These are phyloP conservation scores for Puccinia brachypodii DNA, from an alignment of 1,284 basidiomycete genomes.

Conservation along the genomic window DNA sequence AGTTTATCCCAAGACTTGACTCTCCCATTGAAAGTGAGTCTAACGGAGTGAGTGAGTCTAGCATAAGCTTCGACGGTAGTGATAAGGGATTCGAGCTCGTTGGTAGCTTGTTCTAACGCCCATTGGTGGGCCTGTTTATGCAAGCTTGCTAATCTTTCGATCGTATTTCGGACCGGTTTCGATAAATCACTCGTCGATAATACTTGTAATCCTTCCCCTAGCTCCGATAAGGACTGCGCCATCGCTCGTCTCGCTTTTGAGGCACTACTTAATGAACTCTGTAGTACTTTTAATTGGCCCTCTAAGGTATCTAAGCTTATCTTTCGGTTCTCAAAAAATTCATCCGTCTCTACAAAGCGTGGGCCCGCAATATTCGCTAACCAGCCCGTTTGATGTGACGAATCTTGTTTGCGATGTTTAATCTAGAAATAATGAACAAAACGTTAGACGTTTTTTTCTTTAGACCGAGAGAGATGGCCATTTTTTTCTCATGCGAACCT, in stretches of 20 bases:
- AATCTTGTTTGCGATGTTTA: conserved; percentile 69
- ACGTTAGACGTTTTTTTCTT: background rate
- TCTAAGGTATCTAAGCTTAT: conserved; percentile 85
- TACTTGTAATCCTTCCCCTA: conserved; percentile 55
- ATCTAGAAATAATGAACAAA: conserved; percentile 63
- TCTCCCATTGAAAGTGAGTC: conserved; percentile 37
- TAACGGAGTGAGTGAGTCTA: conserved; percentile 30
- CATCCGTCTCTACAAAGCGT: conserved; percentile 87
- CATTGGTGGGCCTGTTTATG: conserved; percentile 54
- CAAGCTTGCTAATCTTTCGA: conserved; percentile 56
- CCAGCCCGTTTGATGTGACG: conserved; percentile 65
- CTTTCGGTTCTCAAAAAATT: conserved; percentile 93
- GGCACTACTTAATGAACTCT: conserved; percentile 78
- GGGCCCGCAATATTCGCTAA: conserved; percentile 75
- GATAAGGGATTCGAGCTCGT: conserved; percentile 59
- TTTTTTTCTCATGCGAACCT: conserved; percentile 53
- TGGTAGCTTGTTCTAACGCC: conserved; percentile 54
- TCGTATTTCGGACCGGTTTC: conserved; percentile 56
- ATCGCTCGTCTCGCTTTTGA: conserved; percentile 71
- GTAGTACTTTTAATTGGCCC: conserved; percentile 77
- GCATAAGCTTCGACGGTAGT: conserved; percentile 67
- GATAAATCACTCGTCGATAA: conserved; percentile 57
- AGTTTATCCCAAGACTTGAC: conserved; percentile 48
- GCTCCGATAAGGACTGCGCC: conserved; percentile 53
- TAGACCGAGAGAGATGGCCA: background rate